Conservation (phyloP, 495 filamentous ascomycete species). For the Symbiotaphrina buchneri region DNA sequence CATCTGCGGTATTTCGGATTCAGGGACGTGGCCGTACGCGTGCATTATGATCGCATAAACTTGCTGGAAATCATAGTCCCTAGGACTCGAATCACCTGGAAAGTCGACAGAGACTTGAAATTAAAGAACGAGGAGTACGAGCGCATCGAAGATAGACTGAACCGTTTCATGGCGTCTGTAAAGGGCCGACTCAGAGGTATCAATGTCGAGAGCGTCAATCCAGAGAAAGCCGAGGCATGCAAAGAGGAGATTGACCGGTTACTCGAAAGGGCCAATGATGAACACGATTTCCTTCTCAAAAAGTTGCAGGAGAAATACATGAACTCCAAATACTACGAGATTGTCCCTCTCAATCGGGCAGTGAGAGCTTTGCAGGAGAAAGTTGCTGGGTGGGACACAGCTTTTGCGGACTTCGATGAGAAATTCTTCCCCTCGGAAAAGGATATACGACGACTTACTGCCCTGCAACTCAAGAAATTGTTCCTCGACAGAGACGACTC, state of each 20-base stretch:
- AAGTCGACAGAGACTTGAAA: conserved; percentile 77
- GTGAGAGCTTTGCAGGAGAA: conserved; percentile 80
- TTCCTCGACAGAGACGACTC: conserved; percentile 75
- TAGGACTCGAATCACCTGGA: conserved; percentile 77
- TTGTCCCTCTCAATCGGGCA: conserved; percentile 76
- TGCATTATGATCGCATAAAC: conserved; percentile 83
- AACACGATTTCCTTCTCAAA: conserved; percentile 44
- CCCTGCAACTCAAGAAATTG: conserved; percentile 81
- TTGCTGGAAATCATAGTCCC: conserved; percentile 93
- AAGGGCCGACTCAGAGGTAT: conserved; percentile 66
- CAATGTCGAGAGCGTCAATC: conserved; percentile 71
- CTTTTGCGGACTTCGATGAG: conserved; percentile 73
- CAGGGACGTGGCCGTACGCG: conserved; percentile 58
- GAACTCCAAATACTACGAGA: conserved; percentile 84
- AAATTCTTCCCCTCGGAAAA: conserved; percentile 95
- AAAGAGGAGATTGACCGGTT: conserved; percentile 58
- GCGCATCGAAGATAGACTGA: conserved; percentile 57
- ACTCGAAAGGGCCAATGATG: conserved; percentile 52
- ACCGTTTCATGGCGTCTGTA: conserved; percentile 70
- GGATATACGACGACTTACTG: conserved; percentile 79
- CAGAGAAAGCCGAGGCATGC: conserved; percentile 63
- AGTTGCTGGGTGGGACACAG: conserved; percentile 78
- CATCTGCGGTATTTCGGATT: conserved; percentile 85
- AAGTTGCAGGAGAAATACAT: conserved; percentile 81
- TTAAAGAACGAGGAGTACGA: conserved; percentile 81